Evolutionary conservation across 2,329 filamentous ascomycete species (phyloP), one percentile per base, ranked within the genome.

Genomic region (Seiridium cupressi): DNA sequence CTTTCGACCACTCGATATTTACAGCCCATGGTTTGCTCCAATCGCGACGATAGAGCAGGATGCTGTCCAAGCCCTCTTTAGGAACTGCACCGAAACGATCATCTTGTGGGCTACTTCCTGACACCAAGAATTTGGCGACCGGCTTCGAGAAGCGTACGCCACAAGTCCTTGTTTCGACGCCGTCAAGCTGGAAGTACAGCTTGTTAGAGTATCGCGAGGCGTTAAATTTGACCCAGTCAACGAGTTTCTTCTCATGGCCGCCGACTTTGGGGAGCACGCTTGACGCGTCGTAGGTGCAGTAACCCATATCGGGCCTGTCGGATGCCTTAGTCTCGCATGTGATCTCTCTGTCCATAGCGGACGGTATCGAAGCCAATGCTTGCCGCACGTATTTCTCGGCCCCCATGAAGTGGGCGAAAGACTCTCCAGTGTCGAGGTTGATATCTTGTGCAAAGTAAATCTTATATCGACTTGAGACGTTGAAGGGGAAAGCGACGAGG

Each of bases 401-500:
- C 0, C 92, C 93, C 0, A 81, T 83, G 7, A 96, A 78, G 40
- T 85, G 86, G 46, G 93, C 90, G 2, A 77, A 8, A 31, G 44
- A 49, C 7, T 58, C 26, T n/a, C 55, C 55, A 4, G 55, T 46
- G 10, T 58, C 55, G 5, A 97, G 83, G 65, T 97, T 85, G 53
- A 97, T 80, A 8, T 85, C 84, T 72, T 99, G 93, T 55, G 91
- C 80, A 73, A 98, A 97, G 74, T 88, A 96, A 53, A 94, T 82
- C 74, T 98, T 98, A 73, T 96, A 86, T 44, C 92, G 85, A 71
- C 88, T 90, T 61, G 87, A 83, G 31, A 84, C 77, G 0, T 92
- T 95, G 75, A 98, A 98, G 0, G 95, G 95, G 73, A 97, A 97
- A 1, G 91, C 91, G 2, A 85, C 77, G 4, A 97, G 84, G 70